phyloP scores from a whole-genome alignment of 164 flowering plant genomes.

The Umbilicus rupestris region DNA sequence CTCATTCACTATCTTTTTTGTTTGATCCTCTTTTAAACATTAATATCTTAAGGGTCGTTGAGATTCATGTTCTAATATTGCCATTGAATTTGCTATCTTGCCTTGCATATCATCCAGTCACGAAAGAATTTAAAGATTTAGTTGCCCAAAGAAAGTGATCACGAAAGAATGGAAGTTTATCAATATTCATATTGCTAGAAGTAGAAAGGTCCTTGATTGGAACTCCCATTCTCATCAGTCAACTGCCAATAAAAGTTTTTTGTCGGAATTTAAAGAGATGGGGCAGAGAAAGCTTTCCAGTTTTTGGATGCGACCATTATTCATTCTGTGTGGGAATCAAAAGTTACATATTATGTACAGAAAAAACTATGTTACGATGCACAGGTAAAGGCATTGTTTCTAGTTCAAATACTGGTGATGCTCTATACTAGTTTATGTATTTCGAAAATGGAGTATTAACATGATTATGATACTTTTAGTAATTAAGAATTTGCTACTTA shows the following conservation, averaged over 20 bases:
- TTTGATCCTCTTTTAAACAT: not conserved
- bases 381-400: constrained; percentile 55
- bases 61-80: constrained; percentile 14
- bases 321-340: constrained; percentile 41
- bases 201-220: constrained; percentile 31
- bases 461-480: not conserved
- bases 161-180: constrained; percentile 42
- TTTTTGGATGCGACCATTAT: constrained; percentile 51
- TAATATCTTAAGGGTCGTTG: not conserved
- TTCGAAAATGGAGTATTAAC: not conserved
- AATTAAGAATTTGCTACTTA: not conserved
- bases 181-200: constrained; percentile 51
- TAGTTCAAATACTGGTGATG: constrained; percentile 19
- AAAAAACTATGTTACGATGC: constrained; percentile 24
- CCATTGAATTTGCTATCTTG: constrained; percentile 20
- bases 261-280: constrained; percentile 46
- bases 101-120: constrained; percentile 63
- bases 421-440: constrained; percentile 6
- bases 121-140: constrained; percentile 56
- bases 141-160: constrained; percentile 65
- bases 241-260: constrained; percentile 33
- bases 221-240: constrained; percentile 37
- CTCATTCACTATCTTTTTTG: not conserved
- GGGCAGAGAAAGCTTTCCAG: constrained; percentile 54
- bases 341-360: constrained; percentile 37